These are phyloP conservation scores for Draba incana DNA, from an alignment of 345 rosid species.

Conservation along the genomic window DNA sequence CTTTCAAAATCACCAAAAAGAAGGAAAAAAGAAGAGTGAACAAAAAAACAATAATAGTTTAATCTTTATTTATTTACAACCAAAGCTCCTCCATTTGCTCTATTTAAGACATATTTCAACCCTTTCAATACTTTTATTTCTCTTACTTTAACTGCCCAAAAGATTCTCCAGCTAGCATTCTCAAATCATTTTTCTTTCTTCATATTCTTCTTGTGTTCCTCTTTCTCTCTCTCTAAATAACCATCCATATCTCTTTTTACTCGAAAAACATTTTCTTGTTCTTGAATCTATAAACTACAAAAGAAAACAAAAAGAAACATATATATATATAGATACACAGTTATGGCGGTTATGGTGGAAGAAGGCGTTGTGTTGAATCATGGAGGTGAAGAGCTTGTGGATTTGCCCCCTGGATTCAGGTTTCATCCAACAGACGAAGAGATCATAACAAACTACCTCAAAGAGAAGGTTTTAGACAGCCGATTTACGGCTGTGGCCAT, in stretches of 20 bases:
- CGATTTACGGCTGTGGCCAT: constrained; percentile 70
- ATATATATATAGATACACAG: constrained; percentile 24
- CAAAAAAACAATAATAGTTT: constrained; percentile 16
- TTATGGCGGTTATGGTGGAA: constrained; percentile 57
- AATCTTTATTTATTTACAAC: constrained; percentile 19
- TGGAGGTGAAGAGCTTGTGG: constrained; percentile 61
- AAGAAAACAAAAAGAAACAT: background rate
- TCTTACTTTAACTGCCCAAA: constrained; percentile 62
- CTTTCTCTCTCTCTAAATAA: constrained; percentile 27
- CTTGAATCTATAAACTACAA: constrained; percentile 19
- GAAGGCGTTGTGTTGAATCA: constrained; percentile 43
- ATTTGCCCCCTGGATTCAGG: constrained; percentile 91
- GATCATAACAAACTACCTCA: constrained; percentile 72
- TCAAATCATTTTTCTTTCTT: constrained; percentile 32
- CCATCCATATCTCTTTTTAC: constrained; percentile 4
- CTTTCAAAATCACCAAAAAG: constrained; percentile 49
- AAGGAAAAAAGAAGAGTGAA: constrained; percentile 20
- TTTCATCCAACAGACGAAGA: constrained; percentile 98
- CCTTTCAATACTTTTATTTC: constrained; percentile 47
- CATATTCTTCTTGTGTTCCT: constrained; percentile 30
- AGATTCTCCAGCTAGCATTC: constrained; percentile 43
- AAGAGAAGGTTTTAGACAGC: constrained; percentile 62
- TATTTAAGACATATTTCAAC: constrained; percentile 59
- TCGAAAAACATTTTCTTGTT: constrained; percentile 17
- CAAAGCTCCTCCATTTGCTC: constrained; percentile 45